phyloP scores from a whole-genome alignment of 2,329 filamentous ascomycete genomes.

The Colletotrichum eremochloae region DNA sequence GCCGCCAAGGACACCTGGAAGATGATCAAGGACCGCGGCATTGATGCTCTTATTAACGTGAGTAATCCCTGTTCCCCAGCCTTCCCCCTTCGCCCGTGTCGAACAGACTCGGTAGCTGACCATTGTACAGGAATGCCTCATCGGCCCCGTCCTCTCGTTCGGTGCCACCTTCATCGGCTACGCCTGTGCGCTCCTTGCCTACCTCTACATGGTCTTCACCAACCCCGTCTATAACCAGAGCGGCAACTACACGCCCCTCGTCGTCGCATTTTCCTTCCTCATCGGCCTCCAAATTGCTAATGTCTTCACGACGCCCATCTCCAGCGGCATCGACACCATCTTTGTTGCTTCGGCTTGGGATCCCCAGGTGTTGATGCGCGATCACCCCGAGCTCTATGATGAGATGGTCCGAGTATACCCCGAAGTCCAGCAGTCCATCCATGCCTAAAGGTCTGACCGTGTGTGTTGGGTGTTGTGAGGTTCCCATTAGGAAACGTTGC shows the following conservation, averaged over 20 bases:
- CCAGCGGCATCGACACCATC: slow-evolving; percentile 90
- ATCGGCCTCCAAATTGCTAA: slow-evolving; percentile 92
- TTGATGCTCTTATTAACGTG: slow-evolving; percentile 87
- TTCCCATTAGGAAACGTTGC: neutral
- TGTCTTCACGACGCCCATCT: slow-evolving; percentile 89
- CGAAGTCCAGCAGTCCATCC: slow-evolving; percentile 83
- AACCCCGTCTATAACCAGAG: slow-evolving; percentile 80
- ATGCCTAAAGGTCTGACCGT: slow-evolving; percentile 59
- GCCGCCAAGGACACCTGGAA: slow-evolving; percentile 92
- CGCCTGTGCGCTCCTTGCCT: slow-evolving; percentile 83
- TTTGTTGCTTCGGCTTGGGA: slow-evolving; percentile 84
- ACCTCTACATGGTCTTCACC: slow-evolving; percentile 88
- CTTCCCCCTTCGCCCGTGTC: no score
- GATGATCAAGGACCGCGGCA: slow-evolving; percentile 92
- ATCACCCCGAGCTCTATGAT: slow-evolving; percentile 86
- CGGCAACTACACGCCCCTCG: slow-evolving; percentile 78
- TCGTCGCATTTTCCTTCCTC: slow-evolving; percentile 88
- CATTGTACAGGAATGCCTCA: slow-evolving; percentile 75
- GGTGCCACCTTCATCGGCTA: slow-evolving; percentile 88
- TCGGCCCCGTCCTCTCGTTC: slow-evolving; percentile 80
- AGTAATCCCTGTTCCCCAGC: slow-evolving; percentile 34
- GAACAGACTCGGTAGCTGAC: neutral
- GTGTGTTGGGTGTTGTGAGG: no score
- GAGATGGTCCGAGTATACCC: slow-evolving; percentile 87
- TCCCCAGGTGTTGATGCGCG: slow-evolving; percentile 79